phyloP scores from a whole-genome alignment of 306 rosid genomes.

The Bauhinia variegata region DNA sequence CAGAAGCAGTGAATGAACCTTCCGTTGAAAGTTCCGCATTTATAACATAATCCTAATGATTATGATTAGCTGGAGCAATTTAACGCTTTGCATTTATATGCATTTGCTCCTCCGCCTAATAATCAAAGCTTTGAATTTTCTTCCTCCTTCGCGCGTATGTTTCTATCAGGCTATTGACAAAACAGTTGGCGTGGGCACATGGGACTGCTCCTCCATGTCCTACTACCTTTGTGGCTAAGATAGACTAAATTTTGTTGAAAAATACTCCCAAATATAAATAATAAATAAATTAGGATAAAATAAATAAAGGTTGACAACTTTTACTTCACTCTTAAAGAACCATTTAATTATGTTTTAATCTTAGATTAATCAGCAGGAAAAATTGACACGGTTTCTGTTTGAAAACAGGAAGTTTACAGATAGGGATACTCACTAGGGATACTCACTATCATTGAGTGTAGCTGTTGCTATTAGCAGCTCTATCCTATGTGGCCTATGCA shows the following conservation, averaged over 20 bases:
- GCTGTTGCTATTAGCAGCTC: not conserved
- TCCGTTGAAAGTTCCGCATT: constrained; percentile 20
- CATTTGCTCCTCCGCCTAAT: constrained; percentile 31
- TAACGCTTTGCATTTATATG: constrained; percentile 37
- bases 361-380: too few species aligned
- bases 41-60: constrained; percentile 42
- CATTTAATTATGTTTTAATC: too few species aligned
- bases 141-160: constrained; percentile 23
- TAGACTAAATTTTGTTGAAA: not conserved
- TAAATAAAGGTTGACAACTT: too few species aligned
- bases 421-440: too few species aligned
- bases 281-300: too few species aligned
- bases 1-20: not conserved
- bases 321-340: too few species aligned
- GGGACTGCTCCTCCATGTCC: constrained; percentile 36
- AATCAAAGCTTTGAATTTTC: constrained; percentile 33
- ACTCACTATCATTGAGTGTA: not conserved
- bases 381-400: too few species aligned
- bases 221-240: constrained; percentile 23
- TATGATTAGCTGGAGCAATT: constrained; percentile 35
- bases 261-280: too few species aligned
- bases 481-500: too few species aligned
- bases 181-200: constrained; percentile 52
- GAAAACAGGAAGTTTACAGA: too few species aligned
- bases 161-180: constrained; percentile 32